Percentiles rank a stretch among this genome's conserved stretches.
Conservation (phyloP, 805 yeast genomes). For the Candida orba region DNA sequence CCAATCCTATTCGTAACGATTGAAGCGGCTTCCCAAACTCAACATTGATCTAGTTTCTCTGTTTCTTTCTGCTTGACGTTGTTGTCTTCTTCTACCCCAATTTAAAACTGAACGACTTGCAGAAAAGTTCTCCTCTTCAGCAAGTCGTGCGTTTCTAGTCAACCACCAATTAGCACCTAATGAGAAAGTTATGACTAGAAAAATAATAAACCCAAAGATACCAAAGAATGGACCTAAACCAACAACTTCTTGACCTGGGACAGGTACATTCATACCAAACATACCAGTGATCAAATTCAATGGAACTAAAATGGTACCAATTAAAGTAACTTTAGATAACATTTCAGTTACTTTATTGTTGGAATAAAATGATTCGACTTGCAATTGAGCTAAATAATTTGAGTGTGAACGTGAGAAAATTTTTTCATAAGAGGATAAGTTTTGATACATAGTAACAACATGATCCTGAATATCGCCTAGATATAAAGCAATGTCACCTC, state of each 20-base stretch:
- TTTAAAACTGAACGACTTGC: constrained; percentile 28
- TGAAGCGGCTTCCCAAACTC: constrained; percentile 19
- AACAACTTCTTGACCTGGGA: constrained; percentile 59
- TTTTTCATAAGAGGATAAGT: constrained; percentile 82
- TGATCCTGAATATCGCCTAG: constrained; percentile 97
- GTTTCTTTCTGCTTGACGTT: constrained; percentile 10
- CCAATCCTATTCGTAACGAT: constrained; percentile 19
- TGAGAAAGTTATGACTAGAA: constrained; percentile 33
- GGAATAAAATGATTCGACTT: constrained; percentile 84
- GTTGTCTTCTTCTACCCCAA: constrained; percentile 14
- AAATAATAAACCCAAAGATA: constrained; percentile 46
- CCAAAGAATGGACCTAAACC: constrained; percentile 63
- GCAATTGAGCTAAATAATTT: constrained; percentile 87
- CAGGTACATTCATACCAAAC: constrained; percentile 91
- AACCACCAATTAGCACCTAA: constrained; percentile 37
- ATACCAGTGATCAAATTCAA: constrained; percentile 84
- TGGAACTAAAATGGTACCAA: constrained; percentile 89
- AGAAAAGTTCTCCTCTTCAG: constrained; percentile 10
- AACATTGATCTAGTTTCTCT: constrained; percentile 24
- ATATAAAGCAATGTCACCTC: constrained; percentile 91
- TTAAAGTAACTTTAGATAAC: constrained; percentile 79
- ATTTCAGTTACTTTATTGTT: constrained; percentile 81
- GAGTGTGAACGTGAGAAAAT: constrained; percentile 88
- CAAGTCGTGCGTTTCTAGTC: constrained; percentile 26
- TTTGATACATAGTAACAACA: constrained; percentile 91